phyloP scores from a whole-genome alignment of 352 stramenopile genomes.

The Phytophthora citrophthora region DNA sequence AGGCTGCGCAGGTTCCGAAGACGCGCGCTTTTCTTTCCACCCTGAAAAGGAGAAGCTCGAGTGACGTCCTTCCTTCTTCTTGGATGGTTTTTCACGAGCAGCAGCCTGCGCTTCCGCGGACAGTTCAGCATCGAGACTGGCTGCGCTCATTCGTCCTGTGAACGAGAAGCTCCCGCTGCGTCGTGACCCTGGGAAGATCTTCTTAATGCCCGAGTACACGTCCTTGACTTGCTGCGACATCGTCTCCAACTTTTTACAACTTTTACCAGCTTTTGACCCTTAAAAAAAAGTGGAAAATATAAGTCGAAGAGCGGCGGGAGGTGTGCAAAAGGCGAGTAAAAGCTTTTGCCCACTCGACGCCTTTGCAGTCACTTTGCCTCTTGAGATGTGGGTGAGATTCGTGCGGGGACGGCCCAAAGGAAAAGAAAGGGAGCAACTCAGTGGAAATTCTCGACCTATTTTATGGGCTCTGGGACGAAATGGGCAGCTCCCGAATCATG shows the following conservation, averaged over 20 bases:
- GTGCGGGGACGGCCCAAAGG: neutral
- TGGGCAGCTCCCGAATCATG: neutral
- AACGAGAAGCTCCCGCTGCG: conserved; percentile 63
- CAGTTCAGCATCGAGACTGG: conserved; percentile 32
- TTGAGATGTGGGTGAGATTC: conserved; percentile 35
- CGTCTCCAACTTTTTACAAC: neutral
- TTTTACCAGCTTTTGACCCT: no score
- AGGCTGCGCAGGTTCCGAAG: conserved; percentile 23
- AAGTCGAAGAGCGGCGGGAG: neutral
- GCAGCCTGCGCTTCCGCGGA: conserved; percentile 43
- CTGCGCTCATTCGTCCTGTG: conserved; percentile 33
- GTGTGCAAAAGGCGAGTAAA: conserved; percentile 28
- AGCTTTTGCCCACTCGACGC: conserved; percentile 6
- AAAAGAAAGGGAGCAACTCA: conserved; percentile 39
- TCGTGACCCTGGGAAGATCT: conserved; percentile 65
- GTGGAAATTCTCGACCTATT: neutral
- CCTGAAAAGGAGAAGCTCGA: conserved; percentile 62
- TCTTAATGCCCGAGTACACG: conserved; percentile 82
- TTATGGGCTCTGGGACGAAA: neutral
- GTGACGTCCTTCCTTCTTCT: conserved; percentile 56
- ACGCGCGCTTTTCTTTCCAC: conserved; percentile 55
- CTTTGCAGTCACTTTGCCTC: conserved; percentile 5
- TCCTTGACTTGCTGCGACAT: conserved; percentile 84
- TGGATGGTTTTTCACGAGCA: conserved; percentile 29
- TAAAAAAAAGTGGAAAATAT: neutral